These are phyloP conservation scores for Pichia sp. DNA, from an alignment of 1,139 yeast species.

Conservation along the genomic window DNA sequence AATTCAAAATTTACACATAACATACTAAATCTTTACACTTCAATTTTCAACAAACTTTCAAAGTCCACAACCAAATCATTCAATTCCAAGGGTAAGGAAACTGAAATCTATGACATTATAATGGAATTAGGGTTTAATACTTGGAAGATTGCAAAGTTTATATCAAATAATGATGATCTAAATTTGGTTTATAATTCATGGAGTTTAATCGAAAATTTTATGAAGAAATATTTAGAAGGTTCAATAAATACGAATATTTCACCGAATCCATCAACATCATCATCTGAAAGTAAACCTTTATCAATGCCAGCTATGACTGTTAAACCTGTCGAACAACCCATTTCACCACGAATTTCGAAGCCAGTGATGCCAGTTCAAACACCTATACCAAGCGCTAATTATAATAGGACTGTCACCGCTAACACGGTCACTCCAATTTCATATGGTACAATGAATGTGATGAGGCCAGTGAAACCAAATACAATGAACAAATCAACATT, in stretches of 20 bases:
- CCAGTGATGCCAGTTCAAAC: not conserved
- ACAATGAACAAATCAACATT: not conserved
- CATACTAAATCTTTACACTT: constrained; percentile 25
- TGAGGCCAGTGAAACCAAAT: not conserved
- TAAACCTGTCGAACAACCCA: not conserved
- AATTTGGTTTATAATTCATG: constrained; percentile 11
- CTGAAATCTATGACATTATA: constrained; percentile 25
- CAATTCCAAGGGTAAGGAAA: constrained; percentile 24
- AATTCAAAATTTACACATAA: constrained; percentile 27
- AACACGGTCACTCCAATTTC: not conserved
- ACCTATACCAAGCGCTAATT: not conserved
- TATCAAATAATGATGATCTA: constrained; percentile 14
- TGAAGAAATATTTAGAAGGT: constrained; percentile 16
- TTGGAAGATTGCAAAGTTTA: constrained; percentile 26
- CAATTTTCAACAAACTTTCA: constrained; percentile 23
- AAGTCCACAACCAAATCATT: constrained; percentile 18
- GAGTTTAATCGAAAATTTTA: constrained; percentile 13
- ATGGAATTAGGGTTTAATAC: constrained; percentile 28
- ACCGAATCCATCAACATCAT: not conserved
- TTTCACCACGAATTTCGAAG: not conserved
- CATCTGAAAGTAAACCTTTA: not conserved
- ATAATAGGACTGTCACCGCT: not conserved
- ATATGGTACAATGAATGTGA: not conserved
- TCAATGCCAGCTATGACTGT: not conserved
- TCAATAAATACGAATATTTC: not conserved